Base-by-base conservation (phyloP, 106 monocot genomes). In the Phalaenopsis equestris region DNA sequence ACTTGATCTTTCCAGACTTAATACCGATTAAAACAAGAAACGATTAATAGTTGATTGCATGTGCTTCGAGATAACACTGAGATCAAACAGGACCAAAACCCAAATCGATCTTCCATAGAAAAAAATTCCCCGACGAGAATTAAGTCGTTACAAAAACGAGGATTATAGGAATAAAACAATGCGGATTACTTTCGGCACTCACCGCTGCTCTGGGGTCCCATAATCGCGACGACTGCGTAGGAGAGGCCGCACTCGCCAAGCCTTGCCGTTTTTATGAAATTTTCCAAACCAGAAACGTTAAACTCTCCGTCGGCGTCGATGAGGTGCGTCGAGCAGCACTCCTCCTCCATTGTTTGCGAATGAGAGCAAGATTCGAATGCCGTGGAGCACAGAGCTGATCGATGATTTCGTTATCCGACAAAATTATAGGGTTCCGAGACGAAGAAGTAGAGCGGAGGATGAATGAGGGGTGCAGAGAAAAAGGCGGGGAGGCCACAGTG, bases 151-250 rank as follows among this genome's bases (percentile, higher is more conserved):
- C 56, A 56, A 56, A 56, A 56, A 56, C 8, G 4, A 14, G 17
- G 57, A 19, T 57, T 57, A 57, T 45, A 45, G 43, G 19, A 57
- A 57, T 57, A 19, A 57, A n/a, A 76, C 8, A 48, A 55, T 37
- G 9, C 12, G 4, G 3, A 55, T 30, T 77, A 23, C 6, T 11
- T 19, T 56, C 7, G 5, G 11, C 24, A 15, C 81, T 80, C 38
- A 88, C 86, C 86, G 21, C 89, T 89, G 79, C 86, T 84, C 72
- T 86, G 86, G 41, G 89, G 86, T 9, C 89, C 89, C 84, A 89
- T 86, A 77, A 89, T 89, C 56, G 89, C 84, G 49, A 89, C 84
- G 21, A 84, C 82, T 8, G 81, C 86, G 37, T 89, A 89, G 42
- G 83, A 84, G 72, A 84, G 84, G 8, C 89, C 89, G 61, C 81